Evolutionary conservation across 768 basidiomycete species (phyloP).

Genomic region (Crassisporium funariophilum): DNA sequence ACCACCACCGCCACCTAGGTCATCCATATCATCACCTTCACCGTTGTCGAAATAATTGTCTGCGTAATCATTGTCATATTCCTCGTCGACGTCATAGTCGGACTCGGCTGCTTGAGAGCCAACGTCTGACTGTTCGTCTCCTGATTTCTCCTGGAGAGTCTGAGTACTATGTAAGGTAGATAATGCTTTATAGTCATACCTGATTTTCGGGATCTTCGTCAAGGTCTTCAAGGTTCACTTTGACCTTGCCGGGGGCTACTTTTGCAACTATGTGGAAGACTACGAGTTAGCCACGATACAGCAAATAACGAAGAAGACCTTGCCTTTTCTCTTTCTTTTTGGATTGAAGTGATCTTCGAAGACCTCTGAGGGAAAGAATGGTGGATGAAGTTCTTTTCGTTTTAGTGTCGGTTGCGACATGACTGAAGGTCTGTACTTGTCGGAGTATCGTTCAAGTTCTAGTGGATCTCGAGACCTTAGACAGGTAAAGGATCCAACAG

Average conservation of each 20-base stretch:
- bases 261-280: slow-evolving; percentile 16
- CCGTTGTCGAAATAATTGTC: slow-evolving; percentile 93
- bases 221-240: slow-evolving; percentile 68
- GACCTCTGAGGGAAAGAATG: slow-evolving; percentile 78
- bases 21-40: slow-evolving; percentile 79
- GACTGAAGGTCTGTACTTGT: slow-evolving; percentile 73
- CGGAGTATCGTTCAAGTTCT: slow-evolving; percentile 83
- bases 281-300: neutral
- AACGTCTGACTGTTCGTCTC: slow-evolving; percentile 66
- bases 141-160: slow-evolving; percentile 61
- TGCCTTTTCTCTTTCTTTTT: slow-evolving; percentile 59
- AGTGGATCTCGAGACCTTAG: neutral
- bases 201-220: slow-evolving; percentile 65
- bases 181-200: slow-evolving; percentile 28
- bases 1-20: slow-evolving; percentile 70
- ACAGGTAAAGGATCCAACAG: neutral
- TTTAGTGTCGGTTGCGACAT: slow-evolving; percentile 66
- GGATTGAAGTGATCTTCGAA: slow-evolving; percentile 83
- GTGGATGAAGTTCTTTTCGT: slow-evolving; percentile 66
- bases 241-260: slow-evolving; percentile 31
- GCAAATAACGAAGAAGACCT: neutral
- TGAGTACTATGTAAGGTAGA: neutral
- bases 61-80: slow-evolving; percentile 90
- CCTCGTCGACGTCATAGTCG: slow-evolving; percentile 88
- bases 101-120: slow-evolving; percentile 67